Evolutionary conservation across 73 alveolate species (phyloP).

Genomic region (Symbiodinium natans): DNA sequence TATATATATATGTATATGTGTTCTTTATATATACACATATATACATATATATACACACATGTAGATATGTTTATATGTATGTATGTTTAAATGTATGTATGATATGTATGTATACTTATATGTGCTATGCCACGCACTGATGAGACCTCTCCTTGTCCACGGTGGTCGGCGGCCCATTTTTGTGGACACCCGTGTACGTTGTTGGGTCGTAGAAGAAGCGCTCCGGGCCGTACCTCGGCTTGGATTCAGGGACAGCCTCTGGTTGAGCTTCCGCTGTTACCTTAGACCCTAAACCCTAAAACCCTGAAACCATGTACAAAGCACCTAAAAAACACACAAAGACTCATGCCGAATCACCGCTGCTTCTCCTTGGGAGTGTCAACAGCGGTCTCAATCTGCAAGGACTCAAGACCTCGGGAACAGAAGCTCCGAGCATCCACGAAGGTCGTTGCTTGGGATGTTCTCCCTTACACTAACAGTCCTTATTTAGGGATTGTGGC

Average conservation of each 20-base stretch:
- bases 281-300: no score
- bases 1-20: no score
- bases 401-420: background rate
- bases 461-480: no score
- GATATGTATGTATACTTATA: background rate
- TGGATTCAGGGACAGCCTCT: background rate
- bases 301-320: no score
- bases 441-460: no score
- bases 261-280: no score
- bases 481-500: no score
- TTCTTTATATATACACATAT: no score
- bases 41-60: no score
- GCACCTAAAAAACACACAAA: no score
- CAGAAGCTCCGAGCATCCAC: background rate
- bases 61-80: no score
- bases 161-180: slow-evolving; percentile 44
- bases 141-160: slow-evolving; percentile 74
- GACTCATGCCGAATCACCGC: no score
- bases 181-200: slow-evolving; percentile 64
- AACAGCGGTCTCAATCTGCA: background rate
- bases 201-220: slow-evolving; percentile 74
- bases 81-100: background rate
- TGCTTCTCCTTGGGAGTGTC: slow-evolving; percentile 2
- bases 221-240: slow-evolving; percentile 73
- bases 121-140: background rate